Evolutionary conservation across 2,329 filamentous ascomycete species (phyloP).

Genomic region (Phyllosticta paracitricarpa): DNA sequence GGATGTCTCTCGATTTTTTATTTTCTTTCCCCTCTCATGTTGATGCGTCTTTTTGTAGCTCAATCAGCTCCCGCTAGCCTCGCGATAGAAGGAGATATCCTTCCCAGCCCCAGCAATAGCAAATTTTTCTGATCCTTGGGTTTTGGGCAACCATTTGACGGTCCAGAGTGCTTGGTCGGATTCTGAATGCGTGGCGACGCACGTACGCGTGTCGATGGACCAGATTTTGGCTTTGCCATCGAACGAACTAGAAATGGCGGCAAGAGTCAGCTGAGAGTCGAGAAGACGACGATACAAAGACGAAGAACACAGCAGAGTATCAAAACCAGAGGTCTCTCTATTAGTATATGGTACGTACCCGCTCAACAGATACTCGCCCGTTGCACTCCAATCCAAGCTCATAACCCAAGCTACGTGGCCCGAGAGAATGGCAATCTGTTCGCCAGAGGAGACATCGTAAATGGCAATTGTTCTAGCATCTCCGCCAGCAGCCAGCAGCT

Average conservation of each 20-base stretch:
- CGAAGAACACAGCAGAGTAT: neutral
- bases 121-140: constrained; percentile 31
- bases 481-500: constrained; percentile 77
- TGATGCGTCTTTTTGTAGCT: neutral
- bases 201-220: constrained; percentile 73
- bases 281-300: neutral
- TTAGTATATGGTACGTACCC: constrained; percentile 39
- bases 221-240: constrained; percentile 95
- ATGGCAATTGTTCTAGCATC: constrained; percentile 82
- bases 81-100: constrained; percentile 29
- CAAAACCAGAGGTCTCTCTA: too few relatives aligned
- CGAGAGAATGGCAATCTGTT: constrained; percentile 77
- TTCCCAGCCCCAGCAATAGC: constrained; percentile 28
- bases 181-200: constrained; percentile 89
- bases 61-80: constrained; percentile 25
- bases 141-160: constrained; percentile 30
- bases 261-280: neutral
- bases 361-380: constrained; percentile 82
- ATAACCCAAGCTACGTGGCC: constrained; percentile 83
- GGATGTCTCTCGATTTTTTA: neutral
- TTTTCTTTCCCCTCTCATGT: neutral
- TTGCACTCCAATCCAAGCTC: constrained; percentile 84
- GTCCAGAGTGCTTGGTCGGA: constrained; percentile 45
- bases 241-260: constrained; percentile 46
- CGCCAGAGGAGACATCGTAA: constrained; percentile 85